Conservation (phyloP, 495 filamentous ascomycete species). For the Aspergillus taichungensis region DNA sequence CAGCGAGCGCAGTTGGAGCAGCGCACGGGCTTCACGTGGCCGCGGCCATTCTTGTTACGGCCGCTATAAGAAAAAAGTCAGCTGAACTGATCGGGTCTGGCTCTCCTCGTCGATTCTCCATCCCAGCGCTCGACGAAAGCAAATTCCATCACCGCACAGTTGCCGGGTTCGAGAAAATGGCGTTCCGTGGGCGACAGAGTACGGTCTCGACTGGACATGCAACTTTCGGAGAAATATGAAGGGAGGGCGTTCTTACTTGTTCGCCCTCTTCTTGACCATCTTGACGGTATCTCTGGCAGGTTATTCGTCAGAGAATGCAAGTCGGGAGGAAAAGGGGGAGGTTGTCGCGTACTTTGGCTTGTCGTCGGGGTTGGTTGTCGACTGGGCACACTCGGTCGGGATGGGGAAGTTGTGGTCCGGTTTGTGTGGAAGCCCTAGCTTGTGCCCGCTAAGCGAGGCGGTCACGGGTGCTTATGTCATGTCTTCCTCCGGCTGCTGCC, state of each 20-base stretch:
- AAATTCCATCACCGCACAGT: no score
- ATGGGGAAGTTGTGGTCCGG: conserved; percentile 28
- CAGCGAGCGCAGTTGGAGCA: conserved; percentile 99
- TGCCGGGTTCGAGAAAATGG: no score
- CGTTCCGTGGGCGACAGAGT: neutral
- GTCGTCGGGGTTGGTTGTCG: conserved; percentile 38
- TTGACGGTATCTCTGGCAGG: conserved; percentile 52
- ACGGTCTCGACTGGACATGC: no score
- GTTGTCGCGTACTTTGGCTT: conserved; percentile 36
- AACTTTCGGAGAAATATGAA: no score
- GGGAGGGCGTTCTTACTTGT: conserved; percentile 62
- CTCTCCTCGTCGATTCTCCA: neutral
- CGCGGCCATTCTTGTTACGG: conserved; percentile 99
- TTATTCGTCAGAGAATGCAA: conserved; percentile 20
- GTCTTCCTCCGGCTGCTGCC: neutral
- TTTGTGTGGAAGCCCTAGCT: conserved; percentile 36
- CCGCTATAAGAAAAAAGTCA: conserved; percentile 49
- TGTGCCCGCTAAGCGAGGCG: conserved; percentile 4
- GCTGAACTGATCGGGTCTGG: neutral
- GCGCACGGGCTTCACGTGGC: conserved; percentile 98
- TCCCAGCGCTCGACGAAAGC: neutral
- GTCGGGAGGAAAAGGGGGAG: conserved; percentile 13
- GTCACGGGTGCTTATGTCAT: conserved; percentile 21
- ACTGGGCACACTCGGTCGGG: conserved; percentile 30
- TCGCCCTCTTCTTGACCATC: conserved; percentile 99